phyloP scores from a whole-genome alignment of 805 yeast species.

The Metschnikowia borealis region DNA sequence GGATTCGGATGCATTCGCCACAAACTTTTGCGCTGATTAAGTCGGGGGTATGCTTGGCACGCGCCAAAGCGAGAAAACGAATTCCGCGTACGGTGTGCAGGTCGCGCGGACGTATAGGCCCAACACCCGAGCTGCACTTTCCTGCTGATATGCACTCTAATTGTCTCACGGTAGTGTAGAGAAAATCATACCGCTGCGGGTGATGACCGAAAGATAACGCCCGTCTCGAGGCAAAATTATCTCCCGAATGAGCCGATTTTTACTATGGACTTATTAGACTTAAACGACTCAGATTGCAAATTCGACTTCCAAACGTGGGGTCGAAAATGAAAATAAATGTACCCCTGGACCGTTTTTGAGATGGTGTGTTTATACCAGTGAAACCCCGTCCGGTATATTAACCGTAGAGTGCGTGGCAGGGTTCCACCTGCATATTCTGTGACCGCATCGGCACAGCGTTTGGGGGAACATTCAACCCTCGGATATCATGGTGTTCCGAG shows the following conservation, averaged over 20 bases:
- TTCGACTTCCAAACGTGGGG: not conserved
- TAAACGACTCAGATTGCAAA: not conserved
- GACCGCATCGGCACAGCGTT: not conserved
- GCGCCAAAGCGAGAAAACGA: not conserved
- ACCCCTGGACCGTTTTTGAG: not conserved
- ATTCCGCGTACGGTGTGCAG: not conserved
- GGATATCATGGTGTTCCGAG: not conserved
- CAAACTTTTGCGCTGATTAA: not conserved
- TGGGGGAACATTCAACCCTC: not conserved
- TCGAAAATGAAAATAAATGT: not conserved
- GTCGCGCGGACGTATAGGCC: not conserved
- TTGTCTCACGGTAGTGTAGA: slow-evolving; percentile 3
- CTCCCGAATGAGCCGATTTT: not conserved
- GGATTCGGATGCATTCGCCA: not conserved
- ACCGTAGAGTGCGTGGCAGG: not conserved
- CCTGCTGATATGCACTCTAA: not conserved
- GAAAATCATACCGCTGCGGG: not conserved
- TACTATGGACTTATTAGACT: not conserved
- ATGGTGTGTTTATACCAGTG: not conserved
- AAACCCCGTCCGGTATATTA: not conserved
- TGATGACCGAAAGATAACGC: not conserved
- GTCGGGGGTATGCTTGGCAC: not conserved
- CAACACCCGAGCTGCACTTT: not conserved
- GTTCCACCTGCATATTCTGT: not conserved
- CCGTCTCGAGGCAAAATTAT: not conserved